Percentiles rank a stretch among this genome's conserved stretches.
Conservation (phyloP, 202 grass and related monocot genomes). For the Digitaria exilis region DNA sequence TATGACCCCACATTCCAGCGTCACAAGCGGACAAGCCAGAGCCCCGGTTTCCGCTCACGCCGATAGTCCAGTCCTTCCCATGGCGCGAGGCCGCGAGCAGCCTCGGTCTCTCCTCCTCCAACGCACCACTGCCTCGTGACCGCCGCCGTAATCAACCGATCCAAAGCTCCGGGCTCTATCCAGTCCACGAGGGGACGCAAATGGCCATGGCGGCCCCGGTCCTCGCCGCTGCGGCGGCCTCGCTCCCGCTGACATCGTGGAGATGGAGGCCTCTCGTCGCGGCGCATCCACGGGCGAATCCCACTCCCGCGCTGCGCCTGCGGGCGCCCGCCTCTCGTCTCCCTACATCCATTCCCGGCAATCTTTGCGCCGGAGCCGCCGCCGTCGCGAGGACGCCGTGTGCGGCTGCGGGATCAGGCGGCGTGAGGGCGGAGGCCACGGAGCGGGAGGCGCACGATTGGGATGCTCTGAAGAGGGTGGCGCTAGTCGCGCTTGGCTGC, state of each 20-base stretch:
- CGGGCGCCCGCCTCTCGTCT: neutral
- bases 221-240: neutral
- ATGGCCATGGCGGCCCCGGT: slow-evolving; percentile 29
- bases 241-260: neutral
- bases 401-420: neutral
- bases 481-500: slow-evolving; percentile 45
- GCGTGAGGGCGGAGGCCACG: neutral
- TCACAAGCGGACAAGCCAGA: neutral
- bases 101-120: slow-evolving; percentile 20
- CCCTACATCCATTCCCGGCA: neutral
- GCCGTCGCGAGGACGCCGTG: neutral
- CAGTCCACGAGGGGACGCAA: neutral
- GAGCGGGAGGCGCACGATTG: slow-evolving; percentile 18
- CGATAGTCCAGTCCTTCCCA: neutral
- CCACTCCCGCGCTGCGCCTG: slow-evolving; percentile 10
- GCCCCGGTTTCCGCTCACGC: neutral
- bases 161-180: neutral
- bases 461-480: slow-evolving; percentile 19
- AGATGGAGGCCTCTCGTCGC: slow-evolving; percentile 26
- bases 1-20: neutral
- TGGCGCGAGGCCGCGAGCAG: slow-evolving; percentile 1
- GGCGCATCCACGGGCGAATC: no score
- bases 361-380: neutral
- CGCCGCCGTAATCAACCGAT: neutral
- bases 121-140: neutral